Base-by-base conservation (phyloP, 495 filamentous ascomycete genomes). In the Neurospora tetrasperma region DNA sequence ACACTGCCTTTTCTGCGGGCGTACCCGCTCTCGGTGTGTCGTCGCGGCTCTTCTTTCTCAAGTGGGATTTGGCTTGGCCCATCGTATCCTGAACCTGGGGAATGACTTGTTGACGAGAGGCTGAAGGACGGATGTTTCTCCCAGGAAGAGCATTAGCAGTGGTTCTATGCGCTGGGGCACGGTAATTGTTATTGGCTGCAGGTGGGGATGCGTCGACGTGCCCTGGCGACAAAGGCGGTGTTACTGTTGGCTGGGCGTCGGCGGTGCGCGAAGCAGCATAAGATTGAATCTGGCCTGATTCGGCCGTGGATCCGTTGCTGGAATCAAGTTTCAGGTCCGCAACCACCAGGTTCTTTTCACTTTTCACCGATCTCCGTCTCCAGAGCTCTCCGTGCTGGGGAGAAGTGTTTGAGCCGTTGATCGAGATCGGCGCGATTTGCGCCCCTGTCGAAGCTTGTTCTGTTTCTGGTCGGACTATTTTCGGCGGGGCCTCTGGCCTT, bases 301-400 rank as follows among this genome's bases (percentile, higher is more conserved):
- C 77, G 18, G 82, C 83, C 35, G 84, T 86, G 23, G 84, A 85
- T 27, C 84, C 84, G 76, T 85, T 79, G 40, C 83, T 85, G 54
- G 70, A 73, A 42, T 79, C 77, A 40, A 86, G 74, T 71, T 82
- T 84, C 71, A 86, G 83, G 46, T 83, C 82, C 2, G 83, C 77
- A 16, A 85, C 78, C 23, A 80, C 79, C 35, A 84, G 69, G 71
- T 74, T 82, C 43, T 78, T 78, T 46, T 86, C 84, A 62, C 75
- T 77, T 75, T 79, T 84, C 12, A 81, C 74, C 31, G 84, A 85
- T 73, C 83, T 79, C n/a, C 84, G 79, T 43, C 81, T 79, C 84
- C 84, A 85, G 59, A 86, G 81, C 69, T 84, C 78, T 16, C 76
- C 80, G 40, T 80, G 76, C 35, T 75, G 80, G 10, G 84, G 80